phyloP scores from a whole-genome alignment of 108 stramenopile genomes.

The Thalassiosira profunda region DNA sequence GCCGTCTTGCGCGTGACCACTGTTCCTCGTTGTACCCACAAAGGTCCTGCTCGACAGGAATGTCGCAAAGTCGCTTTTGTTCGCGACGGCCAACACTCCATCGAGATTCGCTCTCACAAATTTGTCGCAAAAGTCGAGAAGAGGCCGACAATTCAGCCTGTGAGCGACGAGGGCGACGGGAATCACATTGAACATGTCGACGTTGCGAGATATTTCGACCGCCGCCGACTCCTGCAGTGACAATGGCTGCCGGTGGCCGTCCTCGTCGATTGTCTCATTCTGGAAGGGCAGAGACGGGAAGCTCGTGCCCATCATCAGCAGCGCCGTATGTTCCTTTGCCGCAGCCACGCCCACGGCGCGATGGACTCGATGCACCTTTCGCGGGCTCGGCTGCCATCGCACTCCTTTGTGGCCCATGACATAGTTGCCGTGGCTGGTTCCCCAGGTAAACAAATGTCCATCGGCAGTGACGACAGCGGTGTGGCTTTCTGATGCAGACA shows the following conservation, averaged over 20 bases:
- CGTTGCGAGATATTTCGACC: slow-evolving; percentile 56
- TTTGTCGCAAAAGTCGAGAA: slow-evolving; percentile 65
- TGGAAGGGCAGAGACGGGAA: slow-evolving; percentile 62
- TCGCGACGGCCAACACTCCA: slow-evolving; percentile 75
- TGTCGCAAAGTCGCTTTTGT: slow-evolving; percentile 57
- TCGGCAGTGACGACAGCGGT: slow-evolving; percentile 75
- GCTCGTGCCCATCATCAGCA: slow-evolving; percentile 73
- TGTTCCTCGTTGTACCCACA: slow-evolving; percentile 15
- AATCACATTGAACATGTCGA: slow-evolving; percentile 84
- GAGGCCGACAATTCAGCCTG: slow-evolving; percentile 47
- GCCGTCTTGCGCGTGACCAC: slow-evolving; percentile 40
- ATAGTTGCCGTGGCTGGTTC: slow-evolving; percentile 62
- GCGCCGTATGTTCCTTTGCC: slow-evolving; percentile 84
- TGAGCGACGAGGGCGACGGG: slow-evolving; percentile 71
- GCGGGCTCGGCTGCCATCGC: slow-evolving; percentile 76
- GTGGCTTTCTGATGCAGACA: slow-evolving; percentile 81
- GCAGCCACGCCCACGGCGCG: slow-evolving; percentile 78
- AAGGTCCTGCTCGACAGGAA: slow-evolving; percentile 56
- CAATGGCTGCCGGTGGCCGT: background rate
- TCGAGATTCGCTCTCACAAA: slow-evolving; percentile 80
- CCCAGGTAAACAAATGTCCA: slow-evolving; percentile 88
- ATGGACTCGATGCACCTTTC: slow-evolving; percentile 75
- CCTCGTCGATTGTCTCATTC: background rate
- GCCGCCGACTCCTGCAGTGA: slow-evolving; percentile 64
- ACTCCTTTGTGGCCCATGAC: slow-evolving; percentile 83